Conservation (phyloP, 164 flowering plant species). For the Tetrastigma voinierianum region DNA sequence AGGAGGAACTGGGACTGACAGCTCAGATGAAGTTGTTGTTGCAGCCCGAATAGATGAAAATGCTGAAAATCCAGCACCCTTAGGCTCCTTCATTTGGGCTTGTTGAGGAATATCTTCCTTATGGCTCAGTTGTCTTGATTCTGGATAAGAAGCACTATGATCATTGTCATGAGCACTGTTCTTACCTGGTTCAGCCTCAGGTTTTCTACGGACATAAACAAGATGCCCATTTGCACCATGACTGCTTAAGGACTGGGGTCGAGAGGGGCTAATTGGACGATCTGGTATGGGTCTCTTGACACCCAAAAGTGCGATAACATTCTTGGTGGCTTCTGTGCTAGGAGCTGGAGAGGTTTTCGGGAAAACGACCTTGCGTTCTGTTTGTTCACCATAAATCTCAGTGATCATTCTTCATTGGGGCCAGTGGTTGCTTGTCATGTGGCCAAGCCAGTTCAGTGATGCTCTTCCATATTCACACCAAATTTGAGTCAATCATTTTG, state of each 20-base stretch:
- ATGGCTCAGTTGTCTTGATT: background rate
- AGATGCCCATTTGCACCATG: conserved; percentile 2
- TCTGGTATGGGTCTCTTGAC: background rate
- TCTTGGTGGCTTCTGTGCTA: background rate
- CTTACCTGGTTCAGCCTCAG: conserved; percentile 1
- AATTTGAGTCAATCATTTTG: background rate
- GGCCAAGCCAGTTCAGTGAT: background rate
- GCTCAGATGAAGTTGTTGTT: background rate
- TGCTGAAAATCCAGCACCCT: background rate
- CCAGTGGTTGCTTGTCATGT: background rate
- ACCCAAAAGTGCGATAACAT: background rate
- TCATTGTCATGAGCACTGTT: conserved; percentile 1
- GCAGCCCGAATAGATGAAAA: background rate
- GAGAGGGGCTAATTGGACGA: background rate
- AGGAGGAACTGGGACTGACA: conserved; percentile 1
- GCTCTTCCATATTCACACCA: background rate
- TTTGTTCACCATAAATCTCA: too few species aligned
- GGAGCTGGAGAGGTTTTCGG: background rate
- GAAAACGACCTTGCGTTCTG: too few species aligned
- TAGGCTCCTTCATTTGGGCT: background rate
- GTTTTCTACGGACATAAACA: conserved; percentile 7
- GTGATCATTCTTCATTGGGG: background rate
- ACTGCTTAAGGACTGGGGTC: background rate
- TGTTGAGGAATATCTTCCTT: conserved; percentile 1
- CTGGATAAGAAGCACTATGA: background rate